phyloP scores from a whole-genome alignment of 805 yeast genomes.

The Wickerhamomyces canadensis region DNA sequence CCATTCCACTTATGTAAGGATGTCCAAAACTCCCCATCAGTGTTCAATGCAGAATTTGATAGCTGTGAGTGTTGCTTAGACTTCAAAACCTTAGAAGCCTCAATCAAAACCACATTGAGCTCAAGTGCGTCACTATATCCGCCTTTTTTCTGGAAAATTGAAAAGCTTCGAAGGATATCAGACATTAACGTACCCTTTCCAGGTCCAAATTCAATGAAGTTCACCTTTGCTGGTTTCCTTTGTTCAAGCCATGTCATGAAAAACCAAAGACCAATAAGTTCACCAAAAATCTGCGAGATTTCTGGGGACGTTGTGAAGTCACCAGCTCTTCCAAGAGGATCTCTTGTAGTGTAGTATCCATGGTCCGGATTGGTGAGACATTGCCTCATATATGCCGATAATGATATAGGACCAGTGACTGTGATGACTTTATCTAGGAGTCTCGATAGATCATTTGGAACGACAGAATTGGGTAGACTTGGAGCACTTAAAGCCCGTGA shows the following conservation, averaged over 20 bases:
- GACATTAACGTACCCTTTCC: slow-evolving; percentile 76
- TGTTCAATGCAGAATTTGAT: slow-evolving; percentile 30
- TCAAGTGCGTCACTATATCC: slow-evolving; percentile 30
- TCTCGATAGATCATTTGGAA: slow-evolving; percentile 12
- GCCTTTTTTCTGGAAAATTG: slow-evolving; percentile 28
- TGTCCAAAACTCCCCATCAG: slow-evolving; percentile 11
- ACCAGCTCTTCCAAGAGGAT: slow-evolving; percentile 64
- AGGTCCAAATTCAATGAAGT: slow-evolving; percentile 77
- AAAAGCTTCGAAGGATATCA: slow-evolving; percentile 50
- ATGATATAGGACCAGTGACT: slow-evolving; percentile 70
- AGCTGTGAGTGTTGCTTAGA: slow-evolving; percentile 47
- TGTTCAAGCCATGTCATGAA: slow-evolving; percentile 55
- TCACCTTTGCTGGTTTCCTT: slow-evolving; percentile 40
- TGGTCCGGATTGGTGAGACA: slow-evolving; percentile 71
- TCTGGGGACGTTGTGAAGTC: slow-evolving; percentile 87
- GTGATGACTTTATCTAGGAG: slow-evolving; percentile 27
- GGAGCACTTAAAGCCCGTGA: too few species aligned
- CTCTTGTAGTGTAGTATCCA: slow-evolving; percentile 75
- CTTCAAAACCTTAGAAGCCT: slow-evolving; percentile 64
- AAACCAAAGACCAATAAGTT: slow-evolving; percentile 73
- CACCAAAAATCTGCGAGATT: slow-evolving; percentile 83
- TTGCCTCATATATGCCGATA: slow-evolving; percentile 73
- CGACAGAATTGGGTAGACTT: too few species aligned
- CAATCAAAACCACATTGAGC: slow-evolving; percentile 48
- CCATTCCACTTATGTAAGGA: slow-evolving; percentile 39